Conservation (phyloP, 331 rosid genomes). For the Prunus yedoensis region DNA sequence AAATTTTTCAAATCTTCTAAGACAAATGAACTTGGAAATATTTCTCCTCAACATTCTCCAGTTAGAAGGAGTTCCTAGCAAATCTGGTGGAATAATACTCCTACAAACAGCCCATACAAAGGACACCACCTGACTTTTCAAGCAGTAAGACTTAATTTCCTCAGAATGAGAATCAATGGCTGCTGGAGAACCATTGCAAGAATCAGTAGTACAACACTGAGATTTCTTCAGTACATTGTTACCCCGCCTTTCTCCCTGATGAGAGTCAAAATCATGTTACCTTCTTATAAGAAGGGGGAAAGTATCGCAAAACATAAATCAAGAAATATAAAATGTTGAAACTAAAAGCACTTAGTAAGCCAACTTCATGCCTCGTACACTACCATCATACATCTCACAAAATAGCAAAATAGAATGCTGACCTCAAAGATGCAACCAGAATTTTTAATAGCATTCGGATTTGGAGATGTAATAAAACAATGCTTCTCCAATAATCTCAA, state of each 20-base stretch:
- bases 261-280: conserved; percentile 14
- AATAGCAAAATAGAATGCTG: conserved; percentile 13
- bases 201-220: conserved; percentile 24
- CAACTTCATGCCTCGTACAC: not conserved
- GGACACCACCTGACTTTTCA: conserved; percentile 79
- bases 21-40: conserved; percentile 65
- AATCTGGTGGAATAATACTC: conserved; percentile 68
- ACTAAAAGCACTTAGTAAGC: not conserved
- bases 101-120: conserved; percentile 91
- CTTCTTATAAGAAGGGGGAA: not conserved
- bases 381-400: conserved; percentile 13
- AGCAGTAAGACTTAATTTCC: conserved; percentile 52
- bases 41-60: conserved; percentile 79
- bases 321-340: not conserved
- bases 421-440: conserved; percentile 45
- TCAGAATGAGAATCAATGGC: conserved; percentile 34
- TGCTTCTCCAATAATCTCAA: conserved; percentile 68
- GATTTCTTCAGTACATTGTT: conserved; percentile 26
- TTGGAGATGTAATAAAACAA: conserved; percentile 44
- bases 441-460: conserved; percentile 27
- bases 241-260: conserved; percentile 36
- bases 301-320: conserved; percentile 4
- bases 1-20: conserved; percentile 72
- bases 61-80: conserved; percentile 67
- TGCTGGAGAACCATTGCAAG: conserved; percentile 28